Conservation (phyloP, 2,329 filamentous ascomycete genomes). For the Ilyonectria robusta region DNA sequence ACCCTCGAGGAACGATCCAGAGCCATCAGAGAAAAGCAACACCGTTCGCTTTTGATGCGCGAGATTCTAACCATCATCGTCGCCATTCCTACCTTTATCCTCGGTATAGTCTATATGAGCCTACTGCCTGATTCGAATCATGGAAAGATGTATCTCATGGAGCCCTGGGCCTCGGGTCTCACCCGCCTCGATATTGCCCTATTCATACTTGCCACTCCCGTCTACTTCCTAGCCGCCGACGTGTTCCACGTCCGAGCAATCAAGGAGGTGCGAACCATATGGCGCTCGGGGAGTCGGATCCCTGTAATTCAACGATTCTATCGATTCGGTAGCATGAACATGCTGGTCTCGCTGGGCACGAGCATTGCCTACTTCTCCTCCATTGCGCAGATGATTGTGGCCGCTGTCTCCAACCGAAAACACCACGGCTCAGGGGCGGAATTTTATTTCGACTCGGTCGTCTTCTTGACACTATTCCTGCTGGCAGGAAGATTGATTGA, state of each 20-base stretch:
- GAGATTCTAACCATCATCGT: conserved; percentile 77
- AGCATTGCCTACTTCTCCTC: conserved; percentile 90
- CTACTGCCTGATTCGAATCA: conserved; percentile 74
- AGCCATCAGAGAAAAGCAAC: conserved; percentile 79
- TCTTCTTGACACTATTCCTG: conserved; percentile 91
- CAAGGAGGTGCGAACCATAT: conserved; percentile 84
- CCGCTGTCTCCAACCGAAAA: conserved; percentile 58
- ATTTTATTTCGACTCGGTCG: conserved; percentile 92
- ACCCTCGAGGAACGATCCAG: conserved; percentile 87
- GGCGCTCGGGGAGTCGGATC: conserved; percentile 81
- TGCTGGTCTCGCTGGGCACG: conserved; percentile 90
- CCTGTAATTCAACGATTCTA: conserved; percentile 84
- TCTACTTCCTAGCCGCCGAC: conserved; percentile 90
- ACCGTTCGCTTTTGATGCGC: conserved; percentile 77
- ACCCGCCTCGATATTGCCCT: conserved; percentile 84
- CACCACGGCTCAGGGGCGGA: conserved; percentile 46
- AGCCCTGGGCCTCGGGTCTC: conserved; percentile 79
- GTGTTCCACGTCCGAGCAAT: conserved; percentile 85
- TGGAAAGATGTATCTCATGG: conserved; percentile 76
- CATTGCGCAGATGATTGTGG: conserved; percentile 80
- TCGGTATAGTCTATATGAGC: conserved; percentile 94
- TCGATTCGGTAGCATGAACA: conserved; percentile 97
- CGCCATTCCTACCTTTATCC: conserved; percentile 86
- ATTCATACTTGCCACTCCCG: conserved; percentile 85
- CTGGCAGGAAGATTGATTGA: conserved; percentile 83